Evolutionary conservation across 1,284 basidiomycete genomes (phyloP), one percentile per base, ranked within the genome.

Genomic region (Xerocomus amazonicus): DNA sequence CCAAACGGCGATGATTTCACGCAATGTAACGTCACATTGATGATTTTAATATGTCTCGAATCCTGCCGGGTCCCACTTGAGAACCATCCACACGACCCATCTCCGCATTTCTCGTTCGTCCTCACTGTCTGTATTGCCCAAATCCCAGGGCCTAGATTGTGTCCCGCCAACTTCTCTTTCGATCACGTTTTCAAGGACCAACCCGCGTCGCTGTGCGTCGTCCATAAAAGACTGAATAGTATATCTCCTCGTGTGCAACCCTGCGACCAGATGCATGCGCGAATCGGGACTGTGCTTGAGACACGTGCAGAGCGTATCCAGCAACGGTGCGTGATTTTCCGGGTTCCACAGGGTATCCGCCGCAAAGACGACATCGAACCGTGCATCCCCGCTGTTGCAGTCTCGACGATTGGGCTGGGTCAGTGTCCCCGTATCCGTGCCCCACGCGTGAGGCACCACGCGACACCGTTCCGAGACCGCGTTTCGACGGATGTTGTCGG

Each of bases 311-410:
- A 89, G 67, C 3, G 81, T 77, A 6, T 74, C 59, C 29, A 85
- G 65, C 47, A 89, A 80, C 9, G 72, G 55, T 0, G 44, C 51
- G 56, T 88, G 86, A 5, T 75, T 56, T 23, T 80, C 78, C 3
- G 82, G 64, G 58, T 88, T 85, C 87, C 86, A 89, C 2, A 90
- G 67, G 23, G 85, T 88, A 59, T 90, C 87, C 9, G 87, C 82
- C 0, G 85, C 84, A 13, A 88, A 57, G 27, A 90, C 69, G 32
- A 84, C 51, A 57, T 89, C 85, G 57, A 85, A 87, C 16, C 71
- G 70, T 14, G 28, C 34, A 27, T 26, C 16, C 7, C 28, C 44
- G 23, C 29, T 31, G 29, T 31, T 12, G 12, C 12, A 8, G 29
- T 31, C 29, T 31, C 9, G 29, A 31, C 6, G 12, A 12, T 23